Evolutionary conservation across 495 filamentous ascomycete genomes (phyloP), one percentile per base, ranked within the genome.

Genomic region (Cairneyella variabilis): DNA sequence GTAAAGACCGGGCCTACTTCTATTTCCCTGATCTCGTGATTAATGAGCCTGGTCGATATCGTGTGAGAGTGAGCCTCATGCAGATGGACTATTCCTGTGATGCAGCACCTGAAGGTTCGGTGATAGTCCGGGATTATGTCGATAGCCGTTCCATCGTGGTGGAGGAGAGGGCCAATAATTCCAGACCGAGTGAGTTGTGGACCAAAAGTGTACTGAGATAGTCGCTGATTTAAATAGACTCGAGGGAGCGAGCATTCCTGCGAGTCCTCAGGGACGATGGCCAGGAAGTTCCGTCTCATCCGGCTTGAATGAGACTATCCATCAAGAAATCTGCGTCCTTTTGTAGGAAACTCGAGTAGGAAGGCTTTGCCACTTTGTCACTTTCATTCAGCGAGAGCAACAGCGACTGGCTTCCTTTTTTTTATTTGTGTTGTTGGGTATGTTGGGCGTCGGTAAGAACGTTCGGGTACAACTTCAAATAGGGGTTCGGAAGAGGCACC

Each of bases 21-120:
- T 60, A 57, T 26, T 60, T 63, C 23, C 57, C 60, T 6, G 54
- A 59, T 43, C 40, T 63, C 5, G 27, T 50, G 8, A 60, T 63
- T 20, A 0, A 53, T 32, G 34, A 54, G 10, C 53, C 60, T 0
- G 60, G 60, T 11, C 28, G 54, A 30, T 63, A 63, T 27, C 44
- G 51, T 8, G 50, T 63, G 37, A 34, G 56, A 50, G 34, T 63
- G 6, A 60, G 36, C 28, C 27, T 63, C 34, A 60, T 59, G 54
- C 42, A 56, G 18, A 60, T 63, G 57, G 57, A 57, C 22, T 57
- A 59, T 30, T 50, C 60, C 3, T 30, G 9, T 25, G 45, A 56
- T 16, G 20, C 37, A n/a, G 48, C 40, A 1, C 46, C 51, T 11
- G 38, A 63, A 22, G 56, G 53, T 3, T n/a, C 20, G 10, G 56